phyloP scores from a whole-genome alignment of 208 protist species.

The Crithidia bombi region DNA sequence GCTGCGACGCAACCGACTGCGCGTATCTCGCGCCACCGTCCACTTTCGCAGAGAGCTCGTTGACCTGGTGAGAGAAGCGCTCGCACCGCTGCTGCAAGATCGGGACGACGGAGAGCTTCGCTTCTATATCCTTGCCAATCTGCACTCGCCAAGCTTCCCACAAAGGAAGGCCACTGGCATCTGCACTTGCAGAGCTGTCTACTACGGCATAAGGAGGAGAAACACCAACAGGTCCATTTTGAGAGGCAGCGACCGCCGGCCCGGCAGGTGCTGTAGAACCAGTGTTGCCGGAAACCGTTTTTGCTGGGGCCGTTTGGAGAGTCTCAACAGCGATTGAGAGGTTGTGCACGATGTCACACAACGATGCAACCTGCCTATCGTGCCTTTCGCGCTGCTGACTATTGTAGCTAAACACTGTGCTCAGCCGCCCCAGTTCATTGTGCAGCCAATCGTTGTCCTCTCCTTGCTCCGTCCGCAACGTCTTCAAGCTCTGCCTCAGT shows the following conservation, averaged over 20 bases:
- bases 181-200: neutral
- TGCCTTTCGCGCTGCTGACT: slow-evolving; percentile 32
- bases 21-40: slow-evolving; percentile 34
- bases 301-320: slow-evolving; percentile 15
- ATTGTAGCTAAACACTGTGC: slow-evolving; percentile 12
- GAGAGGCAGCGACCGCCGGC: neutral
- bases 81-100: slow-evolving; percentile 18
- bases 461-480: slow-evolving; percentile 15
- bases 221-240: neutral
- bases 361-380: slow-evolving; percentile 27
- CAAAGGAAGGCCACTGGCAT: neutral
- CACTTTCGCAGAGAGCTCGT: slow-evolving; percentile 34
- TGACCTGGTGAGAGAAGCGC: slow-evolving; percentile 33
- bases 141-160: slow-evolving; percentile 23
- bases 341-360: slow-evolving; percentile 41
- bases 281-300: neutral
- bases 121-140: slow-evolving; percentile 16
- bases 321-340: slow-evolving; percentile 36
- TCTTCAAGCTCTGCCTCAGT: slow-evolving; percentile 4
- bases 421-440: slow-evolving; percentile 27
- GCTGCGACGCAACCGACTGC: slow-evolving; percentile 26
- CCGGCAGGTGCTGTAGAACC: neutral
- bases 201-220: neutral
- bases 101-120: slow-evolving; percentile 3
- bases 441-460: slow-evolving; percentile 41